Percentiles rank a stretch among this genome's conserved stretches.
Evolutionary conservation across 164 flowering plant species (phyloP).

Genomic region (Stephania japonica): DNA sequence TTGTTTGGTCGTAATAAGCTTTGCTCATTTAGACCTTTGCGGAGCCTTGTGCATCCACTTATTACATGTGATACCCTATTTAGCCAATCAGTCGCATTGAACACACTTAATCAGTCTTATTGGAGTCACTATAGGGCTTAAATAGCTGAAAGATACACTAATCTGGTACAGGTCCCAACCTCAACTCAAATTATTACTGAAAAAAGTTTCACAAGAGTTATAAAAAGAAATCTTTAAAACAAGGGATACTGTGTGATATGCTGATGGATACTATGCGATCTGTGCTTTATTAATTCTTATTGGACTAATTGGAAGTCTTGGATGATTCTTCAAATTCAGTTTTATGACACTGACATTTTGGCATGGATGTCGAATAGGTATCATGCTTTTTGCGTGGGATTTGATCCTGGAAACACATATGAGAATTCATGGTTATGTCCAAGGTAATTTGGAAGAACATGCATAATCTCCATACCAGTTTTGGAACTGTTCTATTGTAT

Average conservation of each 20-base stretch:
- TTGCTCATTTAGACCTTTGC: no score
- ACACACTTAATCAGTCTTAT: no score
- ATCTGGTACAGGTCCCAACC: no score
- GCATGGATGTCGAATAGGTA: conserved; percentile 51
- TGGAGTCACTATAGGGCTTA: no score
- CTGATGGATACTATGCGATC: neutral
- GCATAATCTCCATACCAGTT: neutral
- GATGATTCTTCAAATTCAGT: neutral
- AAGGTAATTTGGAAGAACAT: conserved; percentile 40
- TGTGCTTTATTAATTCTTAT: neutral
- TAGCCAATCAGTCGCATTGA: no score
- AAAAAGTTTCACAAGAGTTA: neutral
- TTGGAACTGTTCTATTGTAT: neutral
- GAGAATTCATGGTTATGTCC: conserved; percentile 93
- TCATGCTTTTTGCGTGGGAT: conserved; percentile 96
- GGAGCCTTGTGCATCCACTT: no score
- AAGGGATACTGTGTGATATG: neutral
- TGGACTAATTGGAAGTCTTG: neutral
- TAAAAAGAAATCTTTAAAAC: neutral
- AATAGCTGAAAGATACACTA: no score
- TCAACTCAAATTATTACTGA: no score
- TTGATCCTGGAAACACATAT: conserved; percentile 68
- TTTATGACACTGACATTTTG: conserved; percentile 17
- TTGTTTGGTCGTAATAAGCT: no score
- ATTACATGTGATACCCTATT: no score